Conservation (phyloP, 169 alveolate genomes). For the Babesia gibsoni region DNA sequence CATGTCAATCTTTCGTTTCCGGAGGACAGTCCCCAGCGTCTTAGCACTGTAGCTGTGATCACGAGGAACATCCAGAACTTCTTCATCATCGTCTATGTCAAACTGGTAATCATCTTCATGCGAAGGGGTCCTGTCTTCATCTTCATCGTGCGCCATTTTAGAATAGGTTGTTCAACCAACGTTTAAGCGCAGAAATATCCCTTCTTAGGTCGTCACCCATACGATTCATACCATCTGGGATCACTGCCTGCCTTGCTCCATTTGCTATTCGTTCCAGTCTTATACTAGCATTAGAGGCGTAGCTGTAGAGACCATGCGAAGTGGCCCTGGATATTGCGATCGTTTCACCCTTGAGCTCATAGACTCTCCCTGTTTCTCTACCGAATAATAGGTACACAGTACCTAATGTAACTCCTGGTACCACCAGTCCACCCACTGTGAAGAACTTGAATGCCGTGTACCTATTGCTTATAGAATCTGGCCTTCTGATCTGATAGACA, state of each 20-base stretch:
- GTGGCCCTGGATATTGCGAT: slow-evolving; percentile 3
- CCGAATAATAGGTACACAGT: slow-evolving; percentile 3
- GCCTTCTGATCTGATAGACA: slow-evolving; percentile 53
- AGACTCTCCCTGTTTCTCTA: not conserved
- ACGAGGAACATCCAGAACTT: not conserved
- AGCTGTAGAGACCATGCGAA: slow-evolving; percentile 4
- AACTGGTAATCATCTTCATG: no score
- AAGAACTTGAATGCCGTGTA: slow-evolving; percentile 52
- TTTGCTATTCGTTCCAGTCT: slow-evolving; percentile 27
- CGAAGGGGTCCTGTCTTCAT: no score
- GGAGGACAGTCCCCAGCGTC: not conserved
- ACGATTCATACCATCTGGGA: slow-evolving; percentile 12
- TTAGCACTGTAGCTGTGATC: no score
- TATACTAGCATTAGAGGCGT: slow-evolving; percentile 30
- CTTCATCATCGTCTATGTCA: not conserved
- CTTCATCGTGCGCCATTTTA: no score
- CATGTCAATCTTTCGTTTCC: not conserved
- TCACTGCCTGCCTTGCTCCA: slow-evolving; percentile 28
- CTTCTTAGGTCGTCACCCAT: slow-evolving; percentile 50
- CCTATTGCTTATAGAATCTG: slow-evolving; percentile 53
- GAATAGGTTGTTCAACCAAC: slow-evolving; percentile 40
- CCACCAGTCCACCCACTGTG: slow-evolving; percentile 51
- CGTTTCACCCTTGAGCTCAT: slow-evolving; percentile 2
- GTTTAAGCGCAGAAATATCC: slow-evolving; percentile 31
- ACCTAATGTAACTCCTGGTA: slow-evolving; percentile 27